Conservation (phyloP, 129 eudicot species). For the Flaveria brownii region DNA sequence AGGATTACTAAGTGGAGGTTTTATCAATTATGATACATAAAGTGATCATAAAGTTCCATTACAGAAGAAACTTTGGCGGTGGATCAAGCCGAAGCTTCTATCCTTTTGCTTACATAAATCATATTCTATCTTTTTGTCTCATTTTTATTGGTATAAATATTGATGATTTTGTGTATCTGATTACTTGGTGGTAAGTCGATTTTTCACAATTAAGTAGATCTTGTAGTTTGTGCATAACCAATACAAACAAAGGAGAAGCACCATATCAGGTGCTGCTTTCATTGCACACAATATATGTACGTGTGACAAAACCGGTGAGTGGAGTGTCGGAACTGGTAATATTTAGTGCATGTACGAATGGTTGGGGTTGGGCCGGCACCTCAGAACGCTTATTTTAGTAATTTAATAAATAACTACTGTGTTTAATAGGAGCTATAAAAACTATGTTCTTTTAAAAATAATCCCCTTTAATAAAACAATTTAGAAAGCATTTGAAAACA, state of each 20-base stretch:
- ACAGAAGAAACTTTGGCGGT: neutral
- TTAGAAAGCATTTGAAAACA: neutral
- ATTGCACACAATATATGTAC: neutral
- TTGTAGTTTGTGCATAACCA: slow-evolving; percentile 5
- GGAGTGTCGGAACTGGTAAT: neutral
- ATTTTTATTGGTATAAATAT: neutral
- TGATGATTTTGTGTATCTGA: neutral
- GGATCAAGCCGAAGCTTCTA: neutral
- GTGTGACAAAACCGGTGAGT: neutral
- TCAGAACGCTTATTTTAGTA: neutral
- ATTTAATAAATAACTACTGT: too few relatives aligned
- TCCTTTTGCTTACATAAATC: too few relatives aligned
- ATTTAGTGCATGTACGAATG: neutral
- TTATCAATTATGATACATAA: neutral
- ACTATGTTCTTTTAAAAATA: neutral
- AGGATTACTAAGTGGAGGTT: neutral
- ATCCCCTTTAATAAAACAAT: neutral
- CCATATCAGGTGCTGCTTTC: neutral
- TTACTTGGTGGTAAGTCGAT: neutral
- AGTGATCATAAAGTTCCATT: neutral
- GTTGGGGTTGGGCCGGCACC: neutral
- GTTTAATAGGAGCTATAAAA: neutral
- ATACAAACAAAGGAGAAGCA: neutral
- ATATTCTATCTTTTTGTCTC: too few relatives aligned
- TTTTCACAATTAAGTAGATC: neutral